Evolutionary conservation across 2,329 filamentous ascomycete species (phyloP).

Genomic region (Fusarium floridanum): DNA sequence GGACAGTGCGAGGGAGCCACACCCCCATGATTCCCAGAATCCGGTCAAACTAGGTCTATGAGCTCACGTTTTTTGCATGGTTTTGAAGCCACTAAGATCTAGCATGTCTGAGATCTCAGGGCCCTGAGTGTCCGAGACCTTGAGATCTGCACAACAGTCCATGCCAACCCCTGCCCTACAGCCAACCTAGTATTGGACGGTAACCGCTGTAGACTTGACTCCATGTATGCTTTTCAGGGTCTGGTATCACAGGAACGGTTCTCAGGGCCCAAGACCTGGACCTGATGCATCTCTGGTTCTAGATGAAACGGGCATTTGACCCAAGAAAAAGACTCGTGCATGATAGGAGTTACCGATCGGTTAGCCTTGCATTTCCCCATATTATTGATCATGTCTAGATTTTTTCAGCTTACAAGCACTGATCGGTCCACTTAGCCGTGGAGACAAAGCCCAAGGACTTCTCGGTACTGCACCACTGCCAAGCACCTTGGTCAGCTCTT

Average conservation of each 20-base stretch:
- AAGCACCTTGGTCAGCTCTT: neutral
- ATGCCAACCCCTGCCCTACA: neutral
- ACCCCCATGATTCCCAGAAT: conserved; percentile 1
- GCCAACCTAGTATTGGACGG: neutral
- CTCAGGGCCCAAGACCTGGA: neutral
- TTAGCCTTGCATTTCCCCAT: neutral
- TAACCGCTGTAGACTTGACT: neutral
- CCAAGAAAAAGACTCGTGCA: neutral
- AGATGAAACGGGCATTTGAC: neutral
- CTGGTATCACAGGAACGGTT: neutral
- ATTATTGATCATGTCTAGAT: neutral
- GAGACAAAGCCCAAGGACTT: neutral
- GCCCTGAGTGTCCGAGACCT: neutral
- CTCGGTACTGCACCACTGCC: neutral
- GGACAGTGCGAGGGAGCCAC: neutral
- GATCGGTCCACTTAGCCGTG: neutral
- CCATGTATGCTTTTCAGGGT: neutral
- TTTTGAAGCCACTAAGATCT: neutral
- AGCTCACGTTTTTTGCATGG: conserved; percentile 7
- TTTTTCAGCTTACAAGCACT: neutral
- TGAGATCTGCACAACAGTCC: neutral
- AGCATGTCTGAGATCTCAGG: neutral
- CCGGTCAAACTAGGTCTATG: neutral
- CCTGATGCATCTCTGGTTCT: neutral
- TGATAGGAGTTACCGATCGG: neutral